Conservation (phyloP, 805 yeast species). For the Metschnikowia vanudenii region DNA sequence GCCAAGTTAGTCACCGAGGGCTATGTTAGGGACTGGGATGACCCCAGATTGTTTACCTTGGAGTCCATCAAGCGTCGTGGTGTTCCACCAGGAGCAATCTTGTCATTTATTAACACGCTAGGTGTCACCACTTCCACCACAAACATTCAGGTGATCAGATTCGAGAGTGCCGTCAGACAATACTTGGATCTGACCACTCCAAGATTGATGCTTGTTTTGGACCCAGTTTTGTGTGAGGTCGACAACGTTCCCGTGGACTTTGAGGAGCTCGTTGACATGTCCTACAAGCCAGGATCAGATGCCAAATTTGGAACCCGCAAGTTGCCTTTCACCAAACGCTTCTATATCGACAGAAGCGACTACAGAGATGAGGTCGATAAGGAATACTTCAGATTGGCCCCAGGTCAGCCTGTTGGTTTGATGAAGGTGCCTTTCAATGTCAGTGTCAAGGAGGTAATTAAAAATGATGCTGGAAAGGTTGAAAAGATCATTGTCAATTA, state of each 20-base stretch:
- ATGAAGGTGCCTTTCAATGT: constrained; percentile 86
- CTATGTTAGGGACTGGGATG: constrained; percentile 95
- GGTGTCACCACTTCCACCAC: constrained; percentile 96
- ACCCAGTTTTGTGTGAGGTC: constrained; percentile 79
- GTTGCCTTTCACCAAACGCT: constrained; percentile 70
- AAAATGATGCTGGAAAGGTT: constrained; percentile 61
- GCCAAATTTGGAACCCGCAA: constrained; percentile 57
- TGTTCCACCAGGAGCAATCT: constrained; percentile 96
- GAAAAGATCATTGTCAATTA: constrained; percentile 75
- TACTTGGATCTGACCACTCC: constrained; percentile 91
- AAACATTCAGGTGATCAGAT: constrained; percentile 84
- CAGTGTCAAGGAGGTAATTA: constrained; percentile 65
- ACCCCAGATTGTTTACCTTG: constrained; percentile 92
- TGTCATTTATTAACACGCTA: constrained; percentile 87
- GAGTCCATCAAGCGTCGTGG: constrained; percentile 97
- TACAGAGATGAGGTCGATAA: constrained; percentile 58
- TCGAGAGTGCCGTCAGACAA: constrained; percentile 84
- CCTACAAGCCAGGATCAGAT: constrained; percentile 80
- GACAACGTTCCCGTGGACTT: constrained; percentile 79
- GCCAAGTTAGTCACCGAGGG: constrained; percentile 83
- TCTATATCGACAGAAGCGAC: constrained; percentile 88
- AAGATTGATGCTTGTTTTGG: constrained; percentile 86
- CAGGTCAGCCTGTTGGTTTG: constrained; percentile 92
- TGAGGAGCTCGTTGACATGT: constrained; percentile 69
- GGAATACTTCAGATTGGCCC: constrained; percentile 91